phyloP scores from a whole-genome alignment of 1,284 basidiomycete genomes.

The Ganoderma lucidum region DNA sequence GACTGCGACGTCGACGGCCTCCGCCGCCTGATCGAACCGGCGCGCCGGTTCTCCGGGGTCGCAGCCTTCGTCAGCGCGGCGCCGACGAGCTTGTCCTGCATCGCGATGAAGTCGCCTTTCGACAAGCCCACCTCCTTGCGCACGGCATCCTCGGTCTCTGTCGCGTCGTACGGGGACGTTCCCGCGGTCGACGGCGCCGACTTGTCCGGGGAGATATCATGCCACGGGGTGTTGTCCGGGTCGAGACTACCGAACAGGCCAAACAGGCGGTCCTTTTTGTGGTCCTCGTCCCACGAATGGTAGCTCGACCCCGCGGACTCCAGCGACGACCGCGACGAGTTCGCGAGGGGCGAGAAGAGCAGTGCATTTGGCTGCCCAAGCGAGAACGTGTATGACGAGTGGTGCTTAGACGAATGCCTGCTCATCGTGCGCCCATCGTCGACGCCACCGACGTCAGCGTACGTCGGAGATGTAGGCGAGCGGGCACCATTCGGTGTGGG shows the following conservation, averaged over 20 bases:
- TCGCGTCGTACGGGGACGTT: conserved; percentile 57
- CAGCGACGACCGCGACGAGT: conserved; percentile 79
- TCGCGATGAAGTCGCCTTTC: conserved; percentile 69
- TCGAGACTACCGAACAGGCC: conserved; percentile 61
- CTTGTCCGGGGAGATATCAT: conserved; percentile 60
- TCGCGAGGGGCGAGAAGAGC: conserved; percentile 70
- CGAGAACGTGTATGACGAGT: conserved; percentile 45
- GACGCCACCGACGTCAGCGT: conserved; percentile 47
- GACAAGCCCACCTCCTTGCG: conserved; percentile 69
- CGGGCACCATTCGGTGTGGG: conserved; percentile 59
- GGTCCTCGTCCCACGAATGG: conserved; percentile 75
- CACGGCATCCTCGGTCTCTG: conserved; percentile 72
- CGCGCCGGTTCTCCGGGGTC: conserved; percentile 61
- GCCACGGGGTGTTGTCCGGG: conserved; percentile 61
- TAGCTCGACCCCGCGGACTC: conserved; percentile 84
- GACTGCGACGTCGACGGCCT: conserved; percentile 84
- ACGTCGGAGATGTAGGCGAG: conserved; percentile 61
- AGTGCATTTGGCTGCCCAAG: conserved; percentile 61
- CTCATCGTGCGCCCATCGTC: conserved; percentile 38
- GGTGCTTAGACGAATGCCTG: conserved; percentile 58
- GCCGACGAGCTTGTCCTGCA: conserved; percentile 76
- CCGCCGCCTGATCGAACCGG: conserved; percentile 63
- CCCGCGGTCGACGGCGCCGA: conserved; percentile 55
- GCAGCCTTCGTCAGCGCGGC: conserved; percentile 64
- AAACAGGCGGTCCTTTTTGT: conserved; percentile 59